These are phyloP conservation scores for Sclerotinia subarctica DNA, from an alignment of 2,329 filamentous ascomycete species.

Conservation along the genomic window DNA sequence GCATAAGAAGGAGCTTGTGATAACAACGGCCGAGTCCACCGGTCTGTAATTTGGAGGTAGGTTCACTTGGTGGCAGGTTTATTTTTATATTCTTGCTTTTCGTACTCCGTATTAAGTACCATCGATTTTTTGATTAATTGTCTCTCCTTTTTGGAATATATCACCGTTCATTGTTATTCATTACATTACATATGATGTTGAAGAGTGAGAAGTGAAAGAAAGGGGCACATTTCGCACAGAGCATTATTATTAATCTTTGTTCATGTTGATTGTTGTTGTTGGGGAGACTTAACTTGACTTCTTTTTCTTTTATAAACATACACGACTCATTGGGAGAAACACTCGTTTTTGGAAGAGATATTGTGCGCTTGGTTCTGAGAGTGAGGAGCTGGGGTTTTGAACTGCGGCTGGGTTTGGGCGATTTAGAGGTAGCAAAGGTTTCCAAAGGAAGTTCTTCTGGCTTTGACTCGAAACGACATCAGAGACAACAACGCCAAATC, in stretches of 20 bases:
- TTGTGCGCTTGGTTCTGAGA: neutral
- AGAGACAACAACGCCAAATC: neutral
- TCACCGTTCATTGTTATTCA: neutral
- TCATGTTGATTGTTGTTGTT: neutral
- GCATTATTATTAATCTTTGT: neutral
- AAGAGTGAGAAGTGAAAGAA: neutral
- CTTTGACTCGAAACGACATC: neutral
- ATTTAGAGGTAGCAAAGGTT: neutral
- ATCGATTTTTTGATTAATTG: neutral
- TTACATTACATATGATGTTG: neutral
- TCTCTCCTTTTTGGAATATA: neutral
- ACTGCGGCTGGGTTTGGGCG: neutral
- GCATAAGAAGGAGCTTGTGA: constrained; percentile 6
- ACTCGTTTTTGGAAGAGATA: neutral
- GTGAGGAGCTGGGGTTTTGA: neutral
- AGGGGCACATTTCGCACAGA: neutral
- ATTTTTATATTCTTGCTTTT: neutral
- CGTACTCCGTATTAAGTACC: neutral
- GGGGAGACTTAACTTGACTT: neutral
- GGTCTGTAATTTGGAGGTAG: neutral
- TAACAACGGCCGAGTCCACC: neutral
- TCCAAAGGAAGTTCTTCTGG: neutral
- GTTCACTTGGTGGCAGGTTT: constrained; percentile 1
- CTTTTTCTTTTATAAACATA: neutral
- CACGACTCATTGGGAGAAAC: neutral